phyloP scores from a whole-genome alignment of 305 asterid genomes.

The Fraxinus dipetala region DNA sequence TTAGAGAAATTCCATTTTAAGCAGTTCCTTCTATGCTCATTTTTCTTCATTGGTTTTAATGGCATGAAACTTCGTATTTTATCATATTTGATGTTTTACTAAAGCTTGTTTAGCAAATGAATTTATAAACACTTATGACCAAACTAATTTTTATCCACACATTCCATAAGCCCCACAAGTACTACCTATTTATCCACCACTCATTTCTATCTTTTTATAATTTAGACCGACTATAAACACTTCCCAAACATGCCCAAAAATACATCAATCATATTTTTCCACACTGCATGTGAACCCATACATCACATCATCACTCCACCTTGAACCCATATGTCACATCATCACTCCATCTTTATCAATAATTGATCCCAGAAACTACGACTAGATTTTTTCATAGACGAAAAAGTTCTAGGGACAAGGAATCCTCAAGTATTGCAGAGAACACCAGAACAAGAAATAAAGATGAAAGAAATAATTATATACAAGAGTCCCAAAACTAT shows the following conservation, averaged over 20 bases:
- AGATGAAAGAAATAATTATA: background rate
- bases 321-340: conserved; percentile 1
- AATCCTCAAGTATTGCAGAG: background rate
- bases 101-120: background rate
- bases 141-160: background rate
- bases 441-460: background rate
- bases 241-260: background rate
- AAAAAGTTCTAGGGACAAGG: background rate
- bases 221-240: background rate
- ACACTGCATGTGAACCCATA: background rate
- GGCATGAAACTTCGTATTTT: background rate
- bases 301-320: conserved; percentile 9
- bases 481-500: background rate
- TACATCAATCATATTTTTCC: background rate
- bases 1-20: conserved; percentile 1
- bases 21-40: background rate
- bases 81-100: background rate
- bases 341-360: conserved; percentile 3
- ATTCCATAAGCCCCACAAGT: background rate
- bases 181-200: background rate
- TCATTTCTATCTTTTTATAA: background rate
- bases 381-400: background rate
- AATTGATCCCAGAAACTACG: background rate
- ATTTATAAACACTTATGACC: background rate
- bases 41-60: background rate